These are phyloP conservation scores for Xerocomus brunneocitrinus DNA, from an alignment of 768 basidiomycete species.

Conservation along the genomic window DNA sequence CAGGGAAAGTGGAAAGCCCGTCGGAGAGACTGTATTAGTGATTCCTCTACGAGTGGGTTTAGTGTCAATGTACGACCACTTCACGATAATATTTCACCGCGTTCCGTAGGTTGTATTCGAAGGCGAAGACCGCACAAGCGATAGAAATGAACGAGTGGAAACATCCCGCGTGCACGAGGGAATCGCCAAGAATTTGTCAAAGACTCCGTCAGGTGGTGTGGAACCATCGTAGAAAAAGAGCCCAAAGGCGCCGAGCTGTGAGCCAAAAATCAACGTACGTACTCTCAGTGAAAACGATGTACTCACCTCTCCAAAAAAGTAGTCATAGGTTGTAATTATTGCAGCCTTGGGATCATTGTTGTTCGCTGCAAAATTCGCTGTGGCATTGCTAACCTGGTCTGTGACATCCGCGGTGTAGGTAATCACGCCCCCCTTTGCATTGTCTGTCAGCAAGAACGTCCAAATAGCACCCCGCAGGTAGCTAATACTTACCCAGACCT, in stretches of 20 bases:
- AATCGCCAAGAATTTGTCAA: constrained; percentile 25
- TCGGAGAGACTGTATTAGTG: neutral
- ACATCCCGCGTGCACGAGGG: constrained; percentile 1
- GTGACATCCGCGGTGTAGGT: constrained; percentile 14
- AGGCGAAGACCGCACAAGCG: constrained; percentile 5
- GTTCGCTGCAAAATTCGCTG: constrained; percentile 18
- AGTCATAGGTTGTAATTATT: constrained; percentile 44
- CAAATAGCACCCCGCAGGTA: neutral
- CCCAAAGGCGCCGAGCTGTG: constrained; percentile 11
- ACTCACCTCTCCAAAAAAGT: neutral
- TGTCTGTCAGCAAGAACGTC: neutral
- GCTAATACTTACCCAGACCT: constrained; percentile 52
- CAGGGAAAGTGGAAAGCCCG: constrained; percentile 5
- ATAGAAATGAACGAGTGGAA: constrained; percentile 12
- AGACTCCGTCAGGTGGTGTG: constrained; percentile 8
- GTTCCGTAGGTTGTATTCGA: neutral
- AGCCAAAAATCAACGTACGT: neutral
- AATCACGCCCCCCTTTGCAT: constrained; percentile 48
- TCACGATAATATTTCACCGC: neutral
- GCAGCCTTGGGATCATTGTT: constrained; percentile 21
- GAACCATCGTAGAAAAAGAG: constrained; percentile 53
- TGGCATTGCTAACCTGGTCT: constrained; percentile 15
- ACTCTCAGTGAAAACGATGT: too few relatives aligned
- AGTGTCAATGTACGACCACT: neutral
- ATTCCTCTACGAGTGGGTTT: neutral